A percentile compares a stretch with the other conserved stretches of the same genome.
Conservation (phyloP, 495 filamentous ascomycete genomes). For the Rhypophila decipiens region DNA sequence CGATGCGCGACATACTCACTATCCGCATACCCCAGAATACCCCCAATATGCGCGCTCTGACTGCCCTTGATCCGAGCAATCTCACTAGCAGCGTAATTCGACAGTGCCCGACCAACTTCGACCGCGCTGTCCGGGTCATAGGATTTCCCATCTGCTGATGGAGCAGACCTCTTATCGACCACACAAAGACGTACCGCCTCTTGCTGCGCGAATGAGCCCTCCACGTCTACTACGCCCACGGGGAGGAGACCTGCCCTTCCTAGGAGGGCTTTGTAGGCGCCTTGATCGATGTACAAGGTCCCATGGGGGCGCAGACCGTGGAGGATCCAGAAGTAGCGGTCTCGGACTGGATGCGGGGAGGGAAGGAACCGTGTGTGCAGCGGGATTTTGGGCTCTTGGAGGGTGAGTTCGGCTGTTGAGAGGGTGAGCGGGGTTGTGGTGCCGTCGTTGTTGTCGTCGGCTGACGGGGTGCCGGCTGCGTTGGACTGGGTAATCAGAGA, state of each 20-base stretch:
- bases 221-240: slow-evolving; percentile 82
- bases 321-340: slow-evolving; percentile 93
- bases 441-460: neutral
- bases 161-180: slow-evolving; percentile 42
- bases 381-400: slow-evolving; percentile 36
- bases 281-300: slow-evolving; percentile 83
- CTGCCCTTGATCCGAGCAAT: slow-evolving; percentile 78
- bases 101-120: slow-evolving; percentile 88
- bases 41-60: slow-evolving; percentile 71
- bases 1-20: slow-evolving; percentile 89
- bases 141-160: slow-evolving; percentile 20
- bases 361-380: slow-evolving; percentile 92
- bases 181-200: slow-evolving; percentile 84
- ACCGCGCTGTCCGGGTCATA: slow-evolving; percentile 50
- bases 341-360: slow-evolving; percentile 77
- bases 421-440: slow-evolving; percentile 19
- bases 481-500: slow-evolving; percentile 18
- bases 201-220: slow-evolving; percentile 82
- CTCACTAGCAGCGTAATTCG: slow-evolving; percentile 85
- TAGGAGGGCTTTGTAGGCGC: slow-evolving; percentile 70
- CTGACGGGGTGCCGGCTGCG: slow-evolving; percentile 1
- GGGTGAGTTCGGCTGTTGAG: slow-evolving; percentile 29
- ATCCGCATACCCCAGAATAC: slow-evolving; percentile 80
- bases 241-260: slow-evolving; percentile 86
- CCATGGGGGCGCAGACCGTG: slow-evolving; percentile 91